A percentile compares a stretch with the other conserved stretches of the same genome.
Conservation (phyloP, 805 yeast species). For the Candida sphagnicola region DNA sequence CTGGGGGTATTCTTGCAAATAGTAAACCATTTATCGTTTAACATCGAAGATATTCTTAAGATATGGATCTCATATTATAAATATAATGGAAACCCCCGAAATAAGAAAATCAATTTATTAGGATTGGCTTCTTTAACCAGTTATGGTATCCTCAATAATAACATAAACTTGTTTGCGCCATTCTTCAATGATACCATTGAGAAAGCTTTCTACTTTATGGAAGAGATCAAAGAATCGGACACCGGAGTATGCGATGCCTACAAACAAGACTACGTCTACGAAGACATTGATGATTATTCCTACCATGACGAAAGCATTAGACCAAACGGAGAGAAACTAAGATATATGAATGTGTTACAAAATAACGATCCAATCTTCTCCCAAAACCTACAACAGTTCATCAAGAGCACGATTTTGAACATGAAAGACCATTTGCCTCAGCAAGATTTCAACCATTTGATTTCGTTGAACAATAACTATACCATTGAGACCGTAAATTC, state of each 20-base stretch:
- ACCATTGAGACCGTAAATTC: constrained; percentile 24
- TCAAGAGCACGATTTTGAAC: constrained; percentile 27
- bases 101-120: constrained; percentile 62
- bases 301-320: constrained; percentile 38
- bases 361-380: constrained; percentile 33
- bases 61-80: constrained; percentile 39
- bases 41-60: constrained; percentile 21
- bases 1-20: constrained; percentile 32
- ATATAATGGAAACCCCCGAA: constrained; percentile 69
- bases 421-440: constrained; percentile 22
- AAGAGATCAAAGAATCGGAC: constrained; percentile 63
- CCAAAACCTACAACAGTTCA: constrained; percentile 44
- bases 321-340: constrained; percentile 39
- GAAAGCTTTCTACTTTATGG: constrained; percentile 48
- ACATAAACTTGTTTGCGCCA: constrained; percentile 7
- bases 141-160: constrained; percentile 22
- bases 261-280: constrained; percentile 32
- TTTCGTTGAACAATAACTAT: constrained; percentile 30
- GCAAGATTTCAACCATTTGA: constrained; percentile 29
- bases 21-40: constrained; percentile 22
- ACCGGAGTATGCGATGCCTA: constrained; percentile 34
- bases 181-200: constrained; percentile 26
- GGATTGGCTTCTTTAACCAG: constrained; percentile 54
- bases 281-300: constrained; percentile 39
- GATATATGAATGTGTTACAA: constrained; percentile 31